Percentiles rank a stretch among this genome's conserved stretches.
phyloP scores from a whole-genome alignment of 164 flowering plant species.

The Vitis rupestris region DNA sequence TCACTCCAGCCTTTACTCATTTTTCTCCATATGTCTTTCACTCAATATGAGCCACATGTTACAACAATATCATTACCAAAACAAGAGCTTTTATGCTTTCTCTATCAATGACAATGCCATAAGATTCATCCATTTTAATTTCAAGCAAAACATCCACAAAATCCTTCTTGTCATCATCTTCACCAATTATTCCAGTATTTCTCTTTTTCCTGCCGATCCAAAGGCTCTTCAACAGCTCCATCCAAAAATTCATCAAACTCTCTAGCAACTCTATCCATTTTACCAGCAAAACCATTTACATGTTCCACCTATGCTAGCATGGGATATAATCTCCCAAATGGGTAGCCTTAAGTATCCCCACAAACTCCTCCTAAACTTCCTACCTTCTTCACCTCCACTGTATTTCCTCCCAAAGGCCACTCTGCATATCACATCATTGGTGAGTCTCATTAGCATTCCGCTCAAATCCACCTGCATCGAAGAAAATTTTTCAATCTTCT shows the following conservation, averaged over 20 bases:
- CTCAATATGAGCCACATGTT: not conserved
- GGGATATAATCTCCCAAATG: constrained; percentile 17
- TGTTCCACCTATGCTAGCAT: constrained; percentile 13
- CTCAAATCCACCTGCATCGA: not conserved
- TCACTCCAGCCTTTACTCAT: too few relatives aligned
- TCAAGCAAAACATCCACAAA: constrained; percentile 23
- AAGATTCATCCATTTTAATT: constrained; percentile 7
- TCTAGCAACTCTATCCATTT: constrained; percentile 4
- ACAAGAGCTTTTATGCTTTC: constrained; percentile 31
- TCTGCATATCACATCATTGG: too few relatives aligned
- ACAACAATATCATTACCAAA: constrained; percentile 22
- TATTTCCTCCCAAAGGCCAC: too few relatives aligned
- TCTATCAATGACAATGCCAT: constrained; percentile 7
- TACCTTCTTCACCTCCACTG: not conserved
- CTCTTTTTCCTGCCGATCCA: not conserved
- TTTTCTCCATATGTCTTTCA: too few relatives aligned
- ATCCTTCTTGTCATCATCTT: not conserved
- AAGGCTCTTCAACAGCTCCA: constrained; percentile 13
- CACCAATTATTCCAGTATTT: not conserved
- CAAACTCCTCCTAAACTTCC: constrained; percentile 12
- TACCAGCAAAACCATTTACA: constrained; percentile 11
- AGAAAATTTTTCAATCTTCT: constrained; percentile 3
- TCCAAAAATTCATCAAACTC: constrained; percentile 16
- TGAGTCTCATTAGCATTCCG: too few relatives aligned
- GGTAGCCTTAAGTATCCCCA: constrained; percentile 2